Base-by-base conservation (phyloP, 2,329 filamentous ascomycete species). In the Cephalotrichum gorgonifer region DNA sequence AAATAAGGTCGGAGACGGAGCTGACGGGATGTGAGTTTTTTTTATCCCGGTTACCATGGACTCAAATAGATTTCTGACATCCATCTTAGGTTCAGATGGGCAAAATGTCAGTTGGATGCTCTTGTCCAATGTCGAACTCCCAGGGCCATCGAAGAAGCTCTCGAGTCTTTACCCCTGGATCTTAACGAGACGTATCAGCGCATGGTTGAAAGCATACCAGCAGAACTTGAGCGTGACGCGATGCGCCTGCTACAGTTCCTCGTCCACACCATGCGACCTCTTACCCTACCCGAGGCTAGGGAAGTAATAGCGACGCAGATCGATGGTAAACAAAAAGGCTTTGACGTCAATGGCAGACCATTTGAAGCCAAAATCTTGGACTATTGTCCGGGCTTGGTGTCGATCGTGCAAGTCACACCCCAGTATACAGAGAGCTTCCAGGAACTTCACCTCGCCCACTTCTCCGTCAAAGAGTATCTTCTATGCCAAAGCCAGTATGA, bases 1-100 rank as follows among this genome's bases (percentile, higher is more conserved):
- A 7, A 35, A 41, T 0, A 50, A 50, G 22, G 43, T 59, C n/a
- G 55, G 54, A 12, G 49, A 51, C 27, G 31, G 56, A 5, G 56
- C 60, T 33, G 51, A 59, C 26, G 61, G 60, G 33, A 64, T 63
- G 60, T 62, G 54, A 56, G 59, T 31, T 46, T n/a, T n/a, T 9
- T 7, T n/a, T 23, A 2, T 2, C 33, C 12, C 15, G 28, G 41
- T 25, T n/a, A 31, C 43, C 26, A 22, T 22, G 17, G n/a, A n/a
- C n/a, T n/a, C 20, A 41, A 11, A 11, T 35, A 6, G 17, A 4
- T 33, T n/a, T 31, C 42, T 53, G 27, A 44, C 31, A 27, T 22
- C 7, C 39, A 20, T 45, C 50, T 2, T 38, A 59, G 58, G 60
- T 61, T 60, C 44, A 53, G 55, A 48, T 62, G 53, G 55, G 57